Evolutionary conservation across 352 stramenopile species (phyloP).

Genomic region (Thraustochytrium striatum): DNA sequence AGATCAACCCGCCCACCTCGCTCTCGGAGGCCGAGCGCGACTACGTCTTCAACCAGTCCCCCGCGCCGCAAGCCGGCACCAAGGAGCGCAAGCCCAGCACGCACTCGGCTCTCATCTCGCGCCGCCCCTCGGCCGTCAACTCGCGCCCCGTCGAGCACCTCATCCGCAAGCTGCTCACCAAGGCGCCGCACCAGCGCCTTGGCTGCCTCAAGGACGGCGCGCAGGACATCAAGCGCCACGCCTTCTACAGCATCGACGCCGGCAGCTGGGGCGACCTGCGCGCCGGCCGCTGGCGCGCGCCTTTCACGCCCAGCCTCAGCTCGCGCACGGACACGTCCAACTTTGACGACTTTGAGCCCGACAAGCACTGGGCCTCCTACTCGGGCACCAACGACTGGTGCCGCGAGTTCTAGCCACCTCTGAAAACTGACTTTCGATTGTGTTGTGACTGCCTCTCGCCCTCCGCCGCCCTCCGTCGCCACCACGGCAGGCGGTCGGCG

Average conservation of each 20-base stretch:
- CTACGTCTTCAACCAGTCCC: background rate
- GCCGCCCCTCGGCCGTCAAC: conserved; percentile 29
- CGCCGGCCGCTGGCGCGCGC: conserved; percentile 74
- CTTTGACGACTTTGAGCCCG: conserved; percentile 77
- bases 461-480: no score
- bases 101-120: conserved; percentile 13
- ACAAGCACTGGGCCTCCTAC: conserved; percentile 6
- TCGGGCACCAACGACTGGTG: conserved; percentile 23
- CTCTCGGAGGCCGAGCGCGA: background rate
- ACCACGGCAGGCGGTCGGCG: no score
- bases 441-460: no score
- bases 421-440: no score
- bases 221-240: conserved; percentile 48
- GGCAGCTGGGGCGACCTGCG: conserved; percentile 81
- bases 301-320: conserved; percentile 78
- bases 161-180: conserved; percentile 34
- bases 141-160: conserved; percentile 29
- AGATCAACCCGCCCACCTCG: conserved; percentile 18
- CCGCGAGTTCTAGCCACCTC: conserved; percentile 36
- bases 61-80: background rate
- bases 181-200: conserved; percentile 20
- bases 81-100: background rate
- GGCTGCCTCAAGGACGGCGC: conserved; percentile 34
- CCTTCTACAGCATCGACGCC: conserved; percentile 73
- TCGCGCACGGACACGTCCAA: conserved; percentile 80